phyloP scores from a whole-genome alignment of 2,329 filamentous ascomycete species.

The Apiospora phragmitis region DNA sequence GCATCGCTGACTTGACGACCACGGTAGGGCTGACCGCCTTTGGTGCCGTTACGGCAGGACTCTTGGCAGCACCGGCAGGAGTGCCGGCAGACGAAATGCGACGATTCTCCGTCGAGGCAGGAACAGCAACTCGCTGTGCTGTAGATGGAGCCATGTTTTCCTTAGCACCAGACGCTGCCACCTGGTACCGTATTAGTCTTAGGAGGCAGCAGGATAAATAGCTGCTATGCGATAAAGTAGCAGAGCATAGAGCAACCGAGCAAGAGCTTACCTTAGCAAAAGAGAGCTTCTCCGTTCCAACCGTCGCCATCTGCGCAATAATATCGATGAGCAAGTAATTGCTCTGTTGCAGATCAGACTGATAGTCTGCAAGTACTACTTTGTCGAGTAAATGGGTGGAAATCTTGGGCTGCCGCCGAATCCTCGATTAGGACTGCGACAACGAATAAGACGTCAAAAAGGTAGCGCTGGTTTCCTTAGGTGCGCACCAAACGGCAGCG shows the following conservation, averaged over 20 bases:
- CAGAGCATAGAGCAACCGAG: neutral
- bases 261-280: constrained; percentile 32
- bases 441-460: constrained; percentile 1
- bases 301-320: constrained; percentile 26
- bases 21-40: constrained; percentile 18
- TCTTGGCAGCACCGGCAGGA: constrained; percentile 21
- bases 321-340: constrained; percentile 26
- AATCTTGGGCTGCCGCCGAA: neutral
- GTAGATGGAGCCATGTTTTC: constrained; percentile 26
- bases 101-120: constrained; percentile 26
- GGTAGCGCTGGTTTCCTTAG: neutral
- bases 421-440: neutral
- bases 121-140: constrained; percentile 31
- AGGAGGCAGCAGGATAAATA: neutral
- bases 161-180: constrained; percentile 33
- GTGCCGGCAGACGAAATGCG: constrained; percentile 22
- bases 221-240: neutral
- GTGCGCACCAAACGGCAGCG: constrained; percentile 17
- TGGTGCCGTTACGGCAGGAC: constrained; percentile 18
- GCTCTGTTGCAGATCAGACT: constrained; percentile 1
- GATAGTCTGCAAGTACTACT: constrained; percentile 14
- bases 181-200: constrained; percentile 20
- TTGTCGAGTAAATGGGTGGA: constrained; percentile 1
- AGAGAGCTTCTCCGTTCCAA: constrained; percentile 30
- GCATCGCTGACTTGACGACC: constrained; percentile 20